phyloP scores from a whole-genome alignment of 306 rosid species.

The Fragaria nilgerrensis region DNA sequence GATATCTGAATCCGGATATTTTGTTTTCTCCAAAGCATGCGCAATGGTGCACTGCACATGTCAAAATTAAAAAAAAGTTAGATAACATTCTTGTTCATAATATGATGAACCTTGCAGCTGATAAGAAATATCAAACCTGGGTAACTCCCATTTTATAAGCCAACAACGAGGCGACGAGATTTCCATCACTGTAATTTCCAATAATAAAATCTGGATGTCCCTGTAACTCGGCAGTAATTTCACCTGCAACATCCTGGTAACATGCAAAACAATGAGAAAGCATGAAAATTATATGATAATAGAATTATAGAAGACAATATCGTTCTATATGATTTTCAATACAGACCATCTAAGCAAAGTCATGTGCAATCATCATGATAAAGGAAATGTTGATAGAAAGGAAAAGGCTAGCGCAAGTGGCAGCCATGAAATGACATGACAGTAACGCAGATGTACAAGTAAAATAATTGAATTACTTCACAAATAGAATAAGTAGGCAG shows the following conservation, averaged over 20 bases:
- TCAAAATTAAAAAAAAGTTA: conserved; percentile 23
- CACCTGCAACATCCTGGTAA: conserved; percentile 76
- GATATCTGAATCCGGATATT: conserved; percentile 84
- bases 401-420: background rate
- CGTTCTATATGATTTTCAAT: background rate
- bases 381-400: background rate
- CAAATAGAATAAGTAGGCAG: background rate
- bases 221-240: conserved; percentile 77
- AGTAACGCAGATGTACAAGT: background rate
- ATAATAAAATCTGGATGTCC: conserved; percentile 82
- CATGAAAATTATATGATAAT: background rate
- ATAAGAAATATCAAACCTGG: conserved; percentile 50
- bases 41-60: conserved; percentile 81
- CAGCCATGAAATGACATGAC: background rate
- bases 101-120: background rate
- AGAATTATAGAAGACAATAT: background rate
- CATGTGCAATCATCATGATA: conserved; percentile 8
- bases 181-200: conserved; percentile 96
- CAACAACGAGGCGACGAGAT: conserved; percentile 88
- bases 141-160: conserved; percentile 91
- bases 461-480: background rate
- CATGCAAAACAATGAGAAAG: conserved; percentile 20
- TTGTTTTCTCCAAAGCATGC: conserved; percentile 92
- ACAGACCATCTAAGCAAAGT: background rate
- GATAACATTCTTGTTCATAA: conserved; percentile 18